Evolutionary conservation across 768 basidiomycete species (phyloP), one percentile per base, ranked within the genome.

Genomic region (Clavaria fumosa): DNA sequence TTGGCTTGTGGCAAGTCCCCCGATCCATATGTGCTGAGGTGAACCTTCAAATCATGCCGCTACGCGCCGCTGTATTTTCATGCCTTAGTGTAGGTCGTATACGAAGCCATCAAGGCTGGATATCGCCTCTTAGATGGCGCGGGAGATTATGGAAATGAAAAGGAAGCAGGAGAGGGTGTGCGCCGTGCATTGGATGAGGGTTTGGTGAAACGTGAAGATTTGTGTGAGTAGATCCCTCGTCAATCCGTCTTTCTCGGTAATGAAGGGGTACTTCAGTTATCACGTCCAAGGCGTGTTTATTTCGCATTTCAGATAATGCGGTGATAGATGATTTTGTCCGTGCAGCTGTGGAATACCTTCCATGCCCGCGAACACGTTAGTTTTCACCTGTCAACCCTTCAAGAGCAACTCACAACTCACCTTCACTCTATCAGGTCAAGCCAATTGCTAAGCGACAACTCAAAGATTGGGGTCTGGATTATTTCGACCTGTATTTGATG

Each of bases 331-430:
- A 24, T 27, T 34, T 39, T 31, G 33, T 38, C n/a, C n/a, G n/a
- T n/a, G n/a, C 45, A 78, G 76, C 63, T 89, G 23, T 90, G 86
- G 88, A 90, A 89, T 58, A 84, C 82, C 4, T 84, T 78, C 64
- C 85, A 93, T 52, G 73, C 77, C 32, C 69, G 66, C 41, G 77
- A 88, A 39, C 76, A 77, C 50, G 82, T 78, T 47, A 56, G 71
- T 46, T 7, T 23, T 34, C 21, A n/a, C 4, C n/a, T n/a, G n/a
- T n/a, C n/a, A n/a, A 4, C 21, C 7, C 12, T 47, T 47, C 9
- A 50, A 51, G 40, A 40, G 43, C 35, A 43, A 51, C 30, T 42
- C 53, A 26, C n/a, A 9, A 19, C 10, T 31, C 9, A 31, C 23
- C n/a, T 30, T 30, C n/a, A 9, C 2, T 20, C 4, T 28, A 24